Evolutionary conservation across 2,329 filamentous ascomycete genomes (phyloP).

Genomic region (Myriosclerotinia scirpicola): DNA sequence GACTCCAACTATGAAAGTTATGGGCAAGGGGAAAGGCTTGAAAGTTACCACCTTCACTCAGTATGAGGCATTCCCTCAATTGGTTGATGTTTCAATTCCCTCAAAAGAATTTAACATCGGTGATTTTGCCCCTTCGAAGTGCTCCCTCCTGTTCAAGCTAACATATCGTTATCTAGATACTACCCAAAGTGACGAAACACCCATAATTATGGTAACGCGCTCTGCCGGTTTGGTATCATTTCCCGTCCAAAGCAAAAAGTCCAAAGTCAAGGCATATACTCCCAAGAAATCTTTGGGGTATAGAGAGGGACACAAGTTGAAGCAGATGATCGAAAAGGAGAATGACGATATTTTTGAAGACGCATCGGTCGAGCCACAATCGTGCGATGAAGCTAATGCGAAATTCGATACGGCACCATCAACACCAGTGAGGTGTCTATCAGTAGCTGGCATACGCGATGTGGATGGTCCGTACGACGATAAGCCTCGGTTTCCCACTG

Average conservation of each 20-base stretch:
- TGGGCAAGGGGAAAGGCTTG: conserved; percentile 1
- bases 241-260: not conserved
- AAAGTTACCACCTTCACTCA: conserved; percentile 10
- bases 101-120: not conserved
- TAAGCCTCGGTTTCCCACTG: conserved; percentile 9
- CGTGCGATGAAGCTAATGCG: not conserved
- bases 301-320: conserved; percentile 1
- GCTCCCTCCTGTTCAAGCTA: not conserved
- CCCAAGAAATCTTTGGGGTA: not conserved
- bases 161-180: not conserved
- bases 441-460: not conserved
- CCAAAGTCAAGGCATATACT: conserved; percentile 10
- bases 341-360: conserved; percentile 1
- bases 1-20: not conserved
- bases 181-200: not conserved
- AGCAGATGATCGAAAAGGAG: not conserved
- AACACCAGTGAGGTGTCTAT: conserved; percentile 9
- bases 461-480: conserved; percentile 19
- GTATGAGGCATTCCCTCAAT: conserved; percentile 5
- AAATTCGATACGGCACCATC: conserved; percentile 16
- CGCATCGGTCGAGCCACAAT: not conserved
- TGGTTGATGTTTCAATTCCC: conserved; percentile 4
- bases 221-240: not conserved
- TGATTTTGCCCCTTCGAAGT: not conserved
- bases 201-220: not conserved